phyloP scores from a whole-genome alignment of 768 basidiomycete genomes.

The Psilocybe azurescens region DNA sequence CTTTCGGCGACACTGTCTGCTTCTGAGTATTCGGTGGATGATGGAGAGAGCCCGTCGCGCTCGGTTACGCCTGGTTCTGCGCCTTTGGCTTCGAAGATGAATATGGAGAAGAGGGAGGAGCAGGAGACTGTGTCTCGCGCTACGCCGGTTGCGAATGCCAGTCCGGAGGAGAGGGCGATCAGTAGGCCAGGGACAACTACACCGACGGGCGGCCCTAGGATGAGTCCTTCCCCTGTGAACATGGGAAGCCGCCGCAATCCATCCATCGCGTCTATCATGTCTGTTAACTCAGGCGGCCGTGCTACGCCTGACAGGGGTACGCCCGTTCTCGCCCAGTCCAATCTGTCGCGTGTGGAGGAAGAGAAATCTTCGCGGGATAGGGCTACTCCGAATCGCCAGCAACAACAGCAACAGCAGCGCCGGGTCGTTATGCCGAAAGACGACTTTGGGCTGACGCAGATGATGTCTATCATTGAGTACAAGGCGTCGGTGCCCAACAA shows the following conservation, averaged over 20 bases:
- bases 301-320: conserved; percentile 47
- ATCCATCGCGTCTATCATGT: conserved; percentile 78
- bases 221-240: conserved; percentile 5
- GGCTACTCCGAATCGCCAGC: conserved; percentile 31
- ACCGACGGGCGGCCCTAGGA: conserved; percentile 34
- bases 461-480: conserved; percentile 88
- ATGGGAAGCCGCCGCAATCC: conserved; percentile 54
- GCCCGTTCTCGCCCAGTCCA: conserved; percentile 23
- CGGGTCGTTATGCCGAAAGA: conserved; percentile 65
- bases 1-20: conserved; percentile 41
- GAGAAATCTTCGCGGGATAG: conserved; percentile 16
- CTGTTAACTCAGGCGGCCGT: conserved; percentile 50
- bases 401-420: conserved; percentile 39
- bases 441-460: conserved; percentile 85
- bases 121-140: conserved; percentile 8
- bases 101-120: neutral
- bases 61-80: conserved; percentile 49
- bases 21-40: conserved; percentile 64
- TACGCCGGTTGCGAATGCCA: conserved; percentile 11
- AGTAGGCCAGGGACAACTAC: conserved; percentile 38
- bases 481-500: conserved; percentile 41
- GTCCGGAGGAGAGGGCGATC: conserved; percentile 9
- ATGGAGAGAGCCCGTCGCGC: conserved; percentile 43
- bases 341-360: conserved; percentile 29
- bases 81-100: conserved; percentile 28